phyloP scores from a whole-genome alignment of 805 yeast genomes.

The Komagataella pseudopastoris region DNA sequence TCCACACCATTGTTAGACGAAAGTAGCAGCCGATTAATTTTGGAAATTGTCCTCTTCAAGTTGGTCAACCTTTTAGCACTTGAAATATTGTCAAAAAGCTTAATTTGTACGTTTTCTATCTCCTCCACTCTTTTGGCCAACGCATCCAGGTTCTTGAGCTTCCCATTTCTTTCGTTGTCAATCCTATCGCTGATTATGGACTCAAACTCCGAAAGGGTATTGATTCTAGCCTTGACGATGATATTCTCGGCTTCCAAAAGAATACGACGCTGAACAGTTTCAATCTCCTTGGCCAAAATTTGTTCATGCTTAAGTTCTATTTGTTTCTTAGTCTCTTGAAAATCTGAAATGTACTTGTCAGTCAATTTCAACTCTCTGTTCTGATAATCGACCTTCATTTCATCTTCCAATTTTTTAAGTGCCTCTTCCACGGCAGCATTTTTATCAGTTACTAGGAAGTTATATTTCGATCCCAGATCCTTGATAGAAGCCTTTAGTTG shows the following conservation, averaged over 20 bases:
- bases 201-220: constrained; percentile 56
- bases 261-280: constrained; percentile 51
- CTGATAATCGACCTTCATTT: constrained; percentile 16
- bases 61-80: constrained; percentile 21
- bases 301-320: constrained; percentile 46
- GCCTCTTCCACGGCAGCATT: constrained; percentile 9
- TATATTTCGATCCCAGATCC: constrained; percentile 11
- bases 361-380: constrained; percentile 42
- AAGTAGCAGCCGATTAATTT: constrained; percentile 24
- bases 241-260: constrained; percentile 64
- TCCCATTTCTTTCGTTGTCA: constrained; percentile 66
- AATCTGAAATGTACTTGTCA: constrained; percentile 44
- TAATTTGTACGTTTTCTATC: constrained; percentile 39
- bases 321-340: constrained; percentile 44
- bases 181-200: constrained; percentile 42
- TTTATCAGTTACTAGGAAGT: constrained; percentile 8
- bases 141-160: constrained; percentile 54
- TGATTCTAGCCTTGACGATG: constrained; percentile 49
- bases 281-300: constrained; percentile 50
- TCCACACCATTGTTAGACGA: constrained; percentile 27
- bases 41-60: constrained; percentile 29
- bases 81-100: constrained; percentile 28
- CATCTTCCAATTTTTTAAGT: constrained; percentile 15
- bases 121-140: constrained; percentile 39
- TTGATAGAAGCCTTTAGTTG: neutral